Conservation (phyloP, 495 filamentous ascomycete species). For the Xanthoparmelia taractica region DNA sequence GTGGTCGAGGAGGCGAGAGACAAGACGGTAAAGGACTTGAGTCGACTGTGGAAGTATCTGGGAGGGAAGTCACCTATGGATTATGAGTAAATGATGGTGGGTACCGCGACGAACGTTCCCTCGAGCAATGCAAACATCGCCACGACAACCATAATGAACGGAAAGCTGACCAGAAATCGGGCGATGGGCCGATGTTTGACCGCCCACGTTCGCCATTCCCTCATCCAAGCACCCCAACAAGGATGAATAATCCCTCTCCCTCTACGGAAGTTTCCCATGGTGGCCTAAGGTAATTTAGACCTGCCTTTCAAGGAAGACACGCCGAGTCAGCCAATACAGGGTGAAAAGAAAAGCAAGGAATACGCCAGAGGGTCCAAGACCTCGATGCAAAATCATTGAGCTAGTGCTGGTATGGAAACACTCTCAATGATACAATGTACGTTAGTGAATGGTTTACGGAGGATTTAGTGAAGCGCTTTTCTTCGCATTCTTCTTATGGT, state of each 20-base stretch:
- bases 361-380: not conserved
- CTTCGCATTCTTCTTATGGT: not conserved
- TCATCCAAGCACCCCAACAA: too few species aligned
- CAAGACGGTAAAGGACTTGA: constrained; percentile 55
- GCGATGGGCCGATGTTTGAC: not conserved
- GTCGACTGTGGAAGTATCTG: constrained; percentile 60
- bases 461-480: not conserved
- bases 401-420: not conserved
- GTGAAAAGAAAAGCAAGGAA: not conserved
- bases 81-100: too few species aligned
- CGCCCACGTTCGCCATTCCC: not conserved
- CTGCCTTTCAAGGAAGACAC: not conserved
- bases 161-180: not conserved
- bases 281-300: too few species aligned
- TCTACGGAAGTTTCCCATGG: too few species aligned
- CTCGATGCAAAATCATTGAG: not conserved
- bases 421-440: not conserved
- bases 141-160: not conserved
- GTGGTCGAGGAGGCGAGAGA: constrained; percentile 20
- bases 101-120: too few species aligned
- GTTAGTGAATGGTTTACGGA: not conserved
- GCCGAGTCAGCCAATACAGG: not conserved
- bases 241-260: too few species aligned
- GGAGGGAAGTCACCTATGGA: constrained; percentile 38
- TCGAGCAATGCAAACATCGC: not conserved